Percentiles rank a stretch among this genome's conserved stretches.
Evolutionary conservation across 2,329 filamentous ascomycete genomes (phyloP).

Genomic region (Colletotrichum sojae): DNA sequence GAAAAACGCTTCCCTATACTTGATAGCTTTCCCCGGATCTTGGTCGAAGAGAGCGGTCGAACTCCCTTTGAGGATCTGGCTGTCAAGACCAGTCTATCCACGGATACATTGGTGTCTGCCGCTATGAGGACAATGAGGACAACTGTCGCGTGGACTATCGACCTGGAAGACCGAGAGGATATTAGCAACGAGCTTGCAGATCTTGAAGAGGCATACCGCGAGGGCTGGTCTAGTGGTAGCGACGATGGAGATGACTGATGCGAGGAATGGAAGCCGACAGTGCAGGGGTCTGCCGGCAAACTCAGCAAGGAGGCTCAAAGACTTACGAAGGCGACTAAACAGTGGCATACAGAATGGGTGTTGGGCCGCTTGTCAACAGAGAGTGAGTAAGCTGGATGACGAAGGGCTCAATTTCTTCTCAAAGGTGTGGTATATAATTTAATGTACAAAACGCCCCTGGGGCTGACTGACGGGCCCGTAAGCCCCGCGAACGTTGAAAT

Average conservation of each 20-base stretch:
- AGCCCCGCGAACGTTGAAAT: too few relatives aligned
- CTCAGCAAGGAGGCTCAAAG: too few relatives aligned
- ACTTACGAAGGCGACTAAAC: too few relatives aligned
- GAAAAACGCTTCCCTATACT: slow-evolving; percentile 80
- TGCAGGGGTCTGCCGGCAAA: too few relatives aligned
- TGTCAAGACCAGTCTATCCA: slow-evolving; percentile 75
- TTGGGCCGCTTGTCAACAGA: too few relatives aligned
- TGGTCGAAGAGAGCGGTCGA: slow-evolving; percentile 60
- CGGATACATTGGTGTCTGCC: slow-evolving; percentile 80
- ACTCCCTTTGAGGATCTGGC: slow-evolving; percentile 58
- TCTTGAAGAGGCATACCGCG: slow-evolving; percentile 89
- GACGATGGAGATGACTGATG: slow-evolving; percentile 75
- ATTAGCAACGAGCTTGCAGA: slow-evolving; percentile 86
- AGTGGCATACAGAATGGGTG: too few relatives aligned
- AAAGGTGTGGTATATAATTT: too few relatives aligned
- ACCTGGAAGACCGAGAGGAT: slow-evolving; percentile 84
- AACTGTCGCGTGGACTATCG: slow-evolving; percentile 74
- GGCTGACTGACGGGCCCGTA: too few relatives aligned
- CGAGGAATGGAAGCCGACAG: too few relatives aligned
- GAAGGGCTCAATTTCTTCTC: too few relatives aligned
- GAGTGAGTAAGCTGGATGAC: too few relatives aligned
- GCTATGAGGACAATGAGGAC: slow-evolving; percentile 77
- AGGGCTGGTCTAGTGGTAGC: slow-evolving; percentile 86
- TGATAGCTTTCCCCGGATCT: slow-evolving; percentile 87
- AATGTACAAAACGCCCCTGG: too few relatives aligned